Evolutionary conservation across 2,329 filamentous ascomycete genomes (phyloP).

Genomic region (Elsinoe arachidis): DNA sequence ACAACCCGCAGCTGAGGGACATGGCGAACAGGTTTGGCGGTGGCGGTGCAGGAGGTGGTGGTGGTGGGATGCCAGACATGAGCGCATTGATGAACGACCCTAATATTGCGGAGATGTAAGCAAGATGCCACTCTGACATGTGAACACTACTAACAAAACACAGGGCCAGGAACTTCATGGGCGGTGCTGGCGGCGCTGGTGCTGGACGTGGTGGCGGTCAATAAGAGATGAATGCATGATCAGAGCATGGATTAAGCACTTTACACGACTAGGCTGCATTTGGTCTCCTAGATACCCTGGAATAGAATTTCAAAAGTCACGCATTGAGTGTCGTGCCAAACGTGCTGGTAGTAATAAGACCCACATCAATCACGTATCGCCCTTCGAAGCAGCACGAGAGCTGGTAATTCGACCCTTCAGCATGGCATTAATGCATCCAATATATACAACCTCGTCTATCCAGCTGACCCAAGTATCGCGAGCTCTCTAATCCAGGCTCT

Average conservation of each 20-base stretch:
- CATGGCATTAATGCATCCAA: too few relatives aligned
- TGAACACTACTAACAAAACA: conserved; percentile 18
- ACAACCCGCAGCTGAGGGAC: conserved; percentile 76
- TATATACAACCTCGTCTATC: too few relatives aligned
- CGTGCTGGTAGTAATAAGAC: too few relatives aligned
- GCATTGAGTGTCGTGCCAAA: background rate
- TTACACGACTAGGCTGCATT: too few relatives aligned
- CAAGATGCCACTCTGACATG: conserved; percentile 21
- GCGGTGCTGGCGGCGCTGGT: conserved; percentile 33
- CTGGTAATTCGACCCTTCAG: too few relatives aligned
- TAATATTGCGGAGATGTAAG: conserved; percentile 85
- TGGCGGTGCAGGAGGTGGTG: conserved; percentile 28
- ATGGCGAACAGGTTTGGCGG: conserved; percentile 73
- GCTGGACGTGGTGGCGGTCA: conserved; percentile 17
- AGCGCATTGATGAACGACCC: conserved; percentile 83
- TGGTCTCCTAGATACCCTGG: conserved; percentile 5
- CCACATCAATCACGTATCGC: too few relatives aligned
- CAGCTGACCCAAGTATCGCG: too few relatives aligned
- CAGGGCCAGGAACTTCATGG: conserved; percentile 62
- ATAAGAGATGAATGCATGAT: background rate
- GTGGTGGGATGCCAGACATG: conserved; percentile 82
- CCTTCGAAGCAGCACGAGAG: too few relatives aligned
- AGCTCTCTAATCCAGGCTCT: too few relatives aligned
- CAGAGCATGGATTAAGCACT: background rate
- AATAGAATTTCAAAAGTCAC: background rate